These are phyloP conservation scores for Suhomyces coccinellae DNA, from an alignment of 1,139 yeast genomes.

Conservation along the genomic window DNA sequence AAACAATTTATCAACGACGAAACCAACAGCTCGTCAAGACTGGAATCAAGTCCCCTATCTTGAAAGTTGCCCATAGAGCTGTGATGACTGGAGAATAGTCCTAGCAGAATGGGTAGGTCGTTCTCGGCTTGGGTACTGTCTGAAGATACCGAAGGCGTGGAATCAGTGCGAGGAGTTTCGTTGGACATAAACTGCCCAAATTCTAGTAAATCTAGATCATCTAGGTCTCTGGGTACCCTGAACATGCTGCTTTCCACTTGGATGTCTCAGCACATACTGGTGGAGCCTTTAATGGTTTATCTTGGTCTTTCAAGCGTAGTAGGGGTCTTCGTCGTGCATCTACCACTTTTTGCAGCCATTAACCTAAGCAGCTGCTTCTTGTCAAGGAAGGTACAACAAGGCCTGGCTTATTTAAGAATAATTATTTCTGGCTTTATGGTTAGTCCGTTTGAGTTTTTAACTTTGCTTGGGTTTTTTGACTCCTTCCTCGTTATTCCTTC, in stretches of 20 bases:
- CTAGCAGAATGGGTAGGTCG: neutral
- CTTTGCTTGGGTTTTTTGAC: too few relatives aligned
- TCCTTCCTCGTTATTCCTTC: too few relatives aligned
- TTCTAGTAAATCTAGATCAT: neutral
- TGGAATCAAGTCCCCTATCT: neutral
- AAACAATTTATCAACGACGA: neutral
- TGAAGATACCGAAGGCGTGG: neutral
- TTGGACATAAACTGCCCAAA: neutral
- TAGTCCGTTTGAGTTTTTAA: too few relatives aligned
- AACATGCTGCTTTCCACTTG: neutral
- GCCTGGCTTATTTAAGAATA: too few relatives aligned
- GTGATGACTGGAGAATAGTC: neutral
- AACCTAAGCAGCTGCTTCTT: neutral
- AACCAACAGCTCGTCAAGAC: neutral
- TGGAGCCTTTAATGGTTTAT: neutral
- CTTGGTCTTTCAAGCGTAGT: neutral
- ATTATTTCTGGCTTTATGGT: too few relatives aligned
- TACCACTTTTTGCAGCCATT: slow-evolving; percentile 7
- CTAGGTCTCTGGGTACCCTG: neutral
- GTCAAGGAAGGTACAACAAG: neutral
- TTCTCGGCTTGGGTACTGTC: neutral
- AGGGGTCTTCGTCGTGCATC: slow-evolving; percentile 1
- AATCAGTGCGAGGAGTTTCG: neutral
- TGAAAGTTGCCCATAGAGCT: neutral
- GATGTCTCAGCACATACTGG: neutral